Conservation (phyloP, 768 basidiomycete genomes). For the Phanerochaete carnosa region DNA sequence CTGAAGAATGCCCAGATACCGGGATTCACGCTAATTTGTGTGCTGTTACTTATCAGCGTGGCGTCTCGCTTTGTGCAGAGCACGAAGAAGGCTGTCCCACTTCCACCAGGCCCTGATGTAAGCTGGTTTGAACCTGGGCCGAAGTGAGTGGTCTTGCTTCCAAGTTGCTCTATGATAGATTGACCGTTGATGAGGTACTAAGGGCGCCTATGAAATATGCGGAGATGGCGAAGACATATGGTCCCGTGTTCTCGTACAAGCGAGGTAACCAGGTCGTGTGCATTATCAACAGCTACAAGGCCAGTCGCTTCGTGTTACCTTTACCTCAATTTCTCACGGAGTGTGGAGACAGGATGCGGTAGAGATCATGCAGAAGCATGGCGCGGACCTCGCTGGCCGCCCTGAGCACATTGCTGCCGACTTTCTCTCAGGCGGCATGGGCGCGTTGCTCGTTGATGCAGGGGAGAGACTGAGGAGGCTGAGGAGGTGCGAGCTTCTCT, state of each 20-base stretch:
- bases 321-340: background rate
- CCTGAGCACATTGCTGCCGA: conserved; percentile 36
- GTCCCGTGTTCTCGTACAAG: conserved; percentile 11
- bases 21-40: background rate
- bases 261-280: conserved; percentile 1
- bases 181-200: background rate
- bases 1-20: background rate
- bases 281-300: conserved; percentile 9
- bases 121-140: conserved; percentile 5
- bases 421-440: conserved; percentile 31
- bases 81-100: background rate
- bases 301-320: background rate
- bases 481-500: conserved; percentile 17
- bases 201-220: conserved; percentile 8
- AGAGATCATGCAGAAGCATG: conserved; percentile 40
- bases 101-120: background rate
- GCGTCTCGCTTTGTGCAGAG: background rate
- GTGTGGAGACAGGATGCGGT: conserved; percentile 25
- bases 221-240: conserved; percentile 7
- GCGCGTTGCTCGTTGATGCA: conserved; percentile 22
- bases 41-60: background rate
- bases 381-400: conserved; percentile 30
- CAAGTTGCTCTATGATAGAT: background rate
- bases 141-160: background rate
- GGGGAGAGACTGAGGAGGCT: conserved; percentile 30